phyloP scores from a whole-genome alignment of 164 flowering plant species.

The Warburgia ugandensis region DNA sequence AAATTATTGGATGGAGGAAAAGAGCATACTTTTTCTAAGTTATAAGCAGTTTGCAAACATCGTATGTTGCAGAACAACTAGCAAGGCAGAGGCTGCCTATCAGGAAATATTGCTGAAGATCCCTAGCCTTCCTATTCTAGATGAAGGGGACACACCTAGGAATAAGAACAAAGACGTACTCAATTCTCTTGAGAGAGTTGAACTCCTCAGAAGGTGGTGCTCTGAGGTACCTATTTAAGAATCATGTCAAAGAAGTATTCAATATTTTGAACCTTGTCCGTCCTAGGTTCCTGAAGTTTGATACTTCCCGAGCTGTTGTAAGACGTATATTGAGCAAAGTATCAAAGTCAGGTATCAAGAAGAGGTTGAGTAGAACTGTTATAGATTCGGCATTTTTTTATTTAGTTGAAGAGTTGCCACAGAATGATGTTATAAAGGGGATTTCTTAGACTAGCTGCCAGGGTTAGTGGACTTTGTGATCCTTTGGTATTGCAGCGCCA shows the following conservation, averaged over 20 bases:
- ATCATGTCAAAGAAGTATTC: slow-evolving; percentile 90
- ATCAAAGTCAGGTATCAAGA: slow-evolving; percentile 27
- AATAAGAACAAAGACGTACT: slow-evolving; percentile 63
- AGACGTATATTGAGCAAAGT: slow-evolving; percentile 60
- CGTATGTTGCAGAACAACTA: slow-evolving; percentile 31
- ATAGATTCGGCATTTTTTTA: slow-evolving; percentile 49
- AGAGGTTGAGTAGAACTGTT: slow-evolving; percentile 31
- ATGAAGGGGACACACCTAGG: slow-evolving; percentile 93
- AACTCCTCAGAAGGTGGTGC: slow-evolving; percentile 79
- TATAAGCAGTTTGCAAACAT: slow-evolving; percentile 78
- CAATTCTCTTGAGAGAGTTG: slow-evolving; percentile 55
- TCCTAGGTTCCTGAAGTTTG: slow-evolving; percentile 60
- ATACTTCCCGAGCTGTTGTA: slow-evolving; percentile 36
- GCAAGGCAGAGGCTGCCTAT: slow-evolving; percentile 31
- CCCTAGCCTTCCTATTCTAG: slow-evolving; percentile 72
- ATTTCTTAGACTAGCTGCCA: slow-evolving; percentile 81
- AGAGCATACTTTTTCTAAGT: slow-evolving; percentile 72
- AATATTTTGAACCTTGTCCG: slow-evolving; percentile 82
- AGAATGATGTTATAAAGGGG: slow-evolving; percentile 77
- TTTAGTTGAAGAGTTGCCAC: slow-evolving; percentile 62
- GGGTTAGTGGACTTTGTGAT: slow-evolving; percentile 81
- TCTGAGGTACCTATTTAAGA: slow-evolving; percentile 91
- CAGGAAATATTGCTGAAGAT: slow-evolving; percentile 51
- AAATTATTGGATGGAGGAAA: slow-evolving; percentile 55
- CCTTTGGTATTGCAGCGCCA: slow-evolving; percentile 38